Evolutionary conservation across 208 protist species (phyloP).

Genomic region (Phytomonas sp.): DNA sequence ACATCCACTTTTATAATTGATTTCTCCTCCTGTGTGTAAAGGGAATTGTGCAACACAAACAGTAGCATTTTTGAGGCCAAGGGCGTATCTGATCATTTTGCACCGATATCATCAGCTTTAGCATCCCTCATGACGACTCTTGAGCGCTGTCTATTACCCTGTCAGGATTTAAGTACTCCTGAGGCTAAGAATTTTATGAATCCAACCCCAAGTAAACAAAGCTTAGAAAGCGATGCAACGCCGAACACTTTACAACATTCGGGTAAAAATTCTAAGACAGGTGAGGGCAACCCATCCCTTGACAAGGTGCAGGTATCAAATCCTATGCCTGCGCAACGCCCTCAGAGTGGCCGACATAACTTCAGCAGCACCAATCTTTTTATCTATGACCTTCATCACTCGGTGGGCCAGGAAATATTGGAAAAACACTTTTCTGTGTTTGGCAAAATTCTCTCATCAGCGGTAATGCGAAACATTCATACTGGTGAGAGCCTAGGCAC

Average conservation of each 20-base stretch:
- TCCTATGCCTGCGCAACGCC: neutral
- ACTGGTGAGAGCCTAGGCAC: slow-evolving; percentile 61
- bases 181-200: too few species aligned
- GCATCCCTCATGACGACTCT: too few species aligned
- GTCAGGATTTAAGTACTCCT: too few species aligned
- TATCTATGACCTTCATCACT: slow-evolving; percentile 30
- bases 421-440: slow-evolving; percentile 30
- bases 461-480: slow-evolving; percentile 72
- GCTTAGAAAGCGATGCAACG: too few species aligned
- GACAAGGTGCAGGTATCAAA: neutral
- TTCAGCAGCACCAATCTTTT: slow-evolving; percentile 53
- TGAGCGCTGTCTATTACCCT: too few species aligned
- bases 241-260: too few species aligned
- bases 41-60: neutral
- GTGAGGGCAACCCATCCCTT: neutral
- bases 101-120: too few species aligned
- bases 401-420: slow-evolving; percentile 29
- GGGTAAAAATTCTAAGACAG: too few species aligned
- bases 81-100: too few species aligned
- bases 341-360: neutral
- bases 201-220: too few species aligned
- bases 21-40: slow-evolving; percentile 1
- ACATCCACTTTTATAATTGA: slow-evolving; percentile 4
- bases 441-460: slow-evolving; percentile 45
- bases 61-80: too few species aligned